A percentile compares a stretch with the other conserved stretches of the same genome.
phyloP scores from a whole-genome alignment of 2,329 filamentous ascomycete species.

The Seiridium unicorne region DNA sequence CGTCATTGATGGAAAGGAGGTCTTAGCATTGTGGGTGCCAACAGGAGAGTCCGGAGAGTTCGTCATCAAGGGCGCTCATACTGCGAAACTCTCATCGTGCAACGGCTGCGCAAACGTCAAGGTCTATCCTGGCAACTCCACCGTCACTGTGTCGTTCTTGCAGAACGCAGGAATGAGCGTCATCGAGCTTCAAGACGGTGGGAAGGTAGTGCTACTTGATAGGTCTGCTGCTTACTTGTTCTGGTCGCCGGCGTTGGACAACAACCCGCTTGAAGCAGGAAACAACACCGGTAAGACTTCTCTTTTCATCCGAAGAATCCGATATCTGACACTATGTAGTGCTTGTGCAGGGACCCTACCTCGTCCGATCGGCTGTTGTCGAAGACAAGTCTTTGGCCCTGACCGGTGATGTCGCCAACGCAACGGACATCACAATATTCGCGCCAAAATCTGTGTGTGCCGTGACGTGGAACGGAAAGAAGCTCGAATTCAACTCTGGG shows the following conservation, averaged over 20 bases:
- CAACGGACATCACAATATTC: slow-evolving; percentile 43
- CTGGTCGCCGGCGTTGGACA: slow-evolving; percentile 51
- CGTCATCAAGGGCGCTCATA: slow-evolving; percentile 37
- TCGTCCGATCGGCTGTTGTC: slow-evolving; percentile 44
- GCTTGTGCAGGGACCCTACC: slow-evolving; percentile 49
- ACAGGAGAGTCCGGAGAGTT: slow-evolving; percentile 55
- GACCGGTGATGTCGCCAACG: slow-evolving; percentile 41
- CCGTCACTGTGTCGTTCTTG: slow-evolving; percentile 44
- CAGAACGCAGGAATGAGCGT: slow-evolving; percentile 47
- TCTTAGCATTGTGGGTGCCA: slow-evolving; percentile 52
- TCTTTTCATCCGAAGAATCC: not conserved
- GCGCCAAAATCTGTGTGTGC: slow-evolving; percentile 41
- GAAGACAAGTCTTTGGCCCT: slow-evolving; percentile 35
- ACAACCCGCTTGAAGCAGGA: slow-evolving; percentile 41
- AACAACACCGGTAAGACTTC: slow-evolving; percentile 40
- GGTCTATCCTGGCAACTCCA: slow-evolving; percentile 36
- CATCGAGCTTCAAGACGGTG: slow-evolving; percentile 43
- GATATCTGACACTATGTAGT: slow-evolving; percentile 29
- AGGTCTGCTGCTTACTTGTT: slow-evolving; percentile 53
- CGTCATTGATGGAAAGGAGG: slow-evolving; percentile 42
- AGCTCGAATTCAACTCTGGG: slow-evolving; percentile 24
- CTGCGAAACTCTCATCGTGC: slow-evolving; percentile 34
- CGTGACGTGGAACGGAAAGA: slow-evolving; percentile 51
- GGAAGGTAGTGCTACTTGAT: slow-evolving; percentile 52
- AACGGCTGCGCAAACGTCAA: slow-evolving; percentile 37